Evolutionary conservation across 441 rosid genomes (phyloP).

Genomic region (Corymbia calophylla): DNA sequence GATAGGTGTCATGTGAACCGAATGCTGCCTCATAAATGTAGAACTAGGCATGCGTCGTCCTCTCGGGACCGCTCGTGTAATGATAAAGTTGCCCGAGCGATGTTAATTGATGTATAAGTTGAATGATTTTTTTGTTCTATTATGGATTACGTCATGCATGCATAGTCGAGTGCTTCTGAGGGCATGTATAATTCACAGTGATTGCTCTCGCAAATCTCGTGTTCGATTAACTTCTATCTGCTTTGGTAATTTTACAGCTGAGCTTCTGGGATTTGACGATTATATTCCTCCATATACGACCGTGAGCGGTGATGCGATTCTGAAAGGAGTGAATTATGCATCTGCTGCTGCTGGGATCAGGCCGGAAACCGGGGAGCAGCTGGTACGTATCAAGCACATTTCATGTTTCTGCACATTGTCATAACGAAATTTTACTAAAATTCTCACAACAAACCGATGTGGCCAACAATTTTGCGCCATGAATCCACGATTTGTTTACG

Average conservation of each 20-base stretch:
- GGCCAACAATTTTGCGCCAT: background rate
- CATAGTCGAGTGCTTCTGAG: background rate
- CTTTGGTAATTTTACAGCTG: conserved; percentile 24
- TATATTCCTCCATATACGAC: conserved; percentile 37
- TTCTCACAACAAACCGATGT: background rate
- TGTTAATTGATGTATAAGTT: background rate
- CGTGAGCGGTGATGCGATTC: conserved; percentile 21
- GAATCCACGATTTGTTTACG: background rate
- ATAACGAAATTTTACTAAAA: background rate
- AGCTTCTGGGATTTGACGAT: conserved; percentile 37
- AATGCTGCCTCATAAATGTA: background rate
- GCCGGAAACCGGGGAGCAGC: conserved; percentile 37
- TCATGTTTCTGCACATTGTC: background rate
- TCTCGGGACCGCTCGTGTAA: background rate
- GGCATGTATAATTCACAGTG: background rate
- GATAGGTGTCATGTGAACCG: background rate
- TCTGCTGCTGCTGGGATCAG: conserved; percentile 64
- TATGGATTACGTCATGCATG: background rate
- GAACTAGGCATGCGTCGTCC: background rate
- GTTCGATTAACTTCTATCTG: background rate
- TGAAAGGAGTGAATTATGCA: conserved; percentile 58
- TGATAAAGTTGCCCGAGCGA: no score
- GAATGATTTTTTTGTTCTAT: background rate
- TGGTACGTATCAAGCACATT: conserved; percentile 19
- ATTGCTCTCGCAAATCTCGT: background rate